Base-by-base conservation (phyloP, 805 yeast genomes). In the Helenozyma baotianmanensis region DNA sequence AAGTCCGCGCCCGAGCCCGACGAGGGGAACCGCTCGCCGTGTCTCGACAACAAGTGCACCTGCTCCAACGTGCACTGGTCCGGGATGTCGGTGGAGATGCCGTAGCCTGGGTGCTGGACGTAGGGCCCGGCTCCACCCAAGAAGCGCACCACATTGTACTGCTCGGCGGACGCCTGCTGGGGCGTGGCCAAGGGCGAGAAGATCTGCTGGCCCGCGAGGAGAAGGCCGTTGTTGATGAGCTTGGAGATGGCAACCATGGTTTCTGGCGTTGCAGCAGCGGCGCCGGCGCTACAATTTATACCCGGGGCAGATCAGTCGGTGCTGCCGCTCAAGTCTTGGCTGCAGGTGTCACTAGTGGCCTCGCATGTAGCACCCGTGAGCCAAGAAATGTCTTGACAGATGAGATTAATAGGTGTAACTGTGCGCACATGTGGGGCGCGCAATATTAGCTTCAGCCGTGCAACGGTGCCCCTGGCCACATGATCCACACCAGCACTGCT, bases 11-110 rank as follows among this genome's bases (percentile, higher is more conserved):
- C 66, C 19, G 38, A 47, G 14, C 50, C 38, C n/a, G 33, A 42
- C 9, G 62, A 49, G 13, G 68, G 86, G 48, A 66, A 82, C 43
- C 94, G 64, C 54, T 83, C 89, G 16, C 89, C 92, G 50, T 85
- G 92, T 48, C 95, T 71, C 44, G 78, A 76, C 28, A 81, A 59
- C 14, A 81, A 56, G 43, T 80, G 86, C 5, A 81, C 84, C 54
- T 82, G 89, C 45, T 73, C 73, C 31, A 78, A 61, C 7, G 53
- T 47, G 54, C 83, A 78, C 27, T 60, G 61, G 7, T 53, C 60
- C 12, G 81, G 79, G 2, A 61, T 40, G 6, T 58, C 71, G 13
- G 64, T 50, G 12, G 69, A 54, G 23, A 78, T 64, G 4, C 81
- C 82, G 43, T 53, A 71, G 1, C 80, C 80, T 3, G 57, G 52